Conservation (phyloP, 2,329 filamentous ascomycete genomes). For the Alternaria hordeiaustralica region DNA sequence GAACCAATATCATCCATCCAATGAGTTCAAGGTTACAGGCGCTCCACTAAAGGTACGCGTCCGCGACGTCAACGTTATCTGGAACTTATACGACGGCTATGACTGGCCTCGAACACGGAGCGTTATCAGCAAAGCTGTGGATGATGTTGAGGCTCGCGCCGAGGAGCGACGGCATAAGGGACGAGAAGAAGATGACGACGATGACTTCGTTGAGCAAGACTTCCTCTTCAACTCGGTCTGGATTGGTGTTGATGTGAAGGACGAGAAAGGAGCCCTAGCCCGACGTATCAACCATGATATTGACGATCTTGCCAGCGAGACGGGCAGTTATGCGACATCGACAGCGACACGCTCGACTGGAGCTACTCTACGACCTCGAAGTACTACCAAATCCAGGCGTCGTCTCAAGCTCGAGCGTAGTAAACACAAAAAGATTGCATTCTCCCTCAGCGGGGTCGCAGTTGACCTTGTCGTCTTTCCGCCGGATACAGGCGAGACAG, state of each 20-base stretch:
- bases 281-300: conserved; percentile 87
- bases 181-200: conserved; percentile 66
- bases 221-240: conserved; percentile 99
- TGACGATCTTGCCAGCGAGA: conserved; percentile 85
- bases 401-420: conserved; percentile 80
- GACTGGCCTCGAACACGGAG: conserved; percentile 92
- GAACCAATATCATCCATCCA: conserved; percentile 74
- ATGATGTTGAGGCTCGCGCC: conserved; percentile 83
- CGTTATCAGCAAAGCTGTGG: conserved; percentile 84
- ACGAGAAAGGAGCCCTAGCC: conserved; percentile 81
- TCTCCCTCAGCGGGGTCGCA: conserved; percentile 85
- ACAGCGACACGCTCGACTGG: conserved; percentile 46
- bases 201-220: conserved; percentile 80
- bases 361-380: conserved; percentile 50
- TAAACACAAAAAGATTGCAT: conserved; percentile 92
- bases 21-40: conserved; percentile 64
- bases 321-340: conserved; percentile 83
- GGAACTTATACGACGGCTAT: conserved; percentile 97
- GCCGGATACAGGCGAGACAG: conserved; percentile 76
- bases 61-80: conserved; percentile 89
- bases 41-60: conserved; percentile 80
- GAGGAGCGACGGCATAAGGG: conserved; percentile 71
- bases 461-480: conserved; percentile 84
- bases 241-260: conserved; percentile 86
- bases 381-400: conserved; percentile 52